Base-by-base conservation (phyloP, 2,329 filamentous ascomycete species). In the Verticillium longisporum region DNA sequence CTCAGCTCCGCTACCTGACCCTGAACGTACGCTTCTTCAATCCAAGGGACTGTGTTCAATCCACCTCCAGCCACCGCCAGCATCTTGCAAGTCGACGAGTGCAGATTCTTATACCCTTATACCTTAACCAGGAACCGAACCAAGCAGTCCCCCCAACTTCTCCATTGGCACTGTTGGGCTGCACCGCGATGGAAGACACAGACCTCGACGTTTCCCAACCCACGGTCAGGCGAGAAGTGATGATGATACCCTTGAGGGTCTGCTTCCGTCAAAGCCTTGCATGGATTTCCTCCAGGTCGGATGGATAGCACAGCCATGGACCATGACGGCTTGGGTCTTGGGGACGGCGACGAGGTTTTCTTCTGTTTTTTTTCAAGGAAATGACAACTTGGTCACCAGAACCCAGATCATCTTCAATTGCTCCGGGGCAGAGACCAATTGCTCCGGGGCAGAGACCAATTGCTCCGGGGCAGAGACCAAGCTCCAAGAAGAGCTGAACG, bases 331-430 rank as follows among this genome's bases (percentile, higher is more conserved):
- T 11, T 38, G 15, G 55, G 38, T 37, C 15, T 36, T 37, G 55
- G 38, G 15, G 55, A 57, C 4, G 55, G 38, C 55, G 55, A 57
- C 6, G n/a, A n/a, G n/a, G n/a, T n/a, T n/a, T n/a, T n/a, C n/a
- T n/a, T n/a, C n/a, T n/a, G n/a, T n/a, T n/a, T n/a, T n/a, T n/a
- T n/a, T n/a, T n/a, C n/a, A n/a, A n/a, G n/a, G n/a, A n/a, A n/a
- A n/a, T n/a, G n/a, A n/a, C n/a, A 57, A 11, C 11, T 57, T 34
- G 33, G 55, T 68, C 65, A 66, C 66, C 64, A 66, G 68, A 9
- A 72, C 67, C 3, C 62, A 65, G 18, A 70, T 71, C 34, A 66
- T 71, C 53, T 72, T 72, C 37, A 68, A 65, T 32, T 72, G 68
- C n/a, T n/a, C n/a, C n/a, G n/a, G n/a, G n/a, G n/a, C n/a, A n/a